phyloP scores from a whole-genome alignment of 2,329 filamentous ascomycete species.

The Talaromyces funiculosus region DNA sequence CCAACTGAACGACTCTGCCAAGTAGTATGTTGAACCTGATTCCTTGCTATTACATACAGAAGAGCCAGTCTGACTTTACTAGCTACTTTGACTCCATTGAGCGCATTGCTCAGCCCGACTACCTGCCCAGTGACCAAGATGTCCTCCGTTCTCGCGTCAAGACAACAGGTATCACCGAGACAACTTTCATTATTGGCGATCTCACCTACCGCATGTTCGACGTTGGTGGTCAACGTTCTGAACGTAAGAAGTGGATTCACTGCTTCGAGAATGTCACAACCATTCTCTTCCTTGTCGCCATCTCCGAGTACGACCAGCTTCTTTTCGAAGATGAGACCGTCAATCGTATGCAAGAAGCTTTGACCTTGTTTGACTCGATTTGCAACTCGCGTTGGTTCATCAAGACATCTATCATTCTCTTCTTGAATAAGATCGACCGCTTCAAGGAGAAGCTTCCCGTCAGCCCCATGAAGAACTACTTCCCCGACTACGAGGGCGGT shows the following conservation, averaged over 20 bases:
- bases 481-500: conserved; percentile 77
- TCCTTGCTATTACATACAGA: neutral
- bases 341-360: conserved; percentile 68
- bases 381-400: conserved; percentile 69
- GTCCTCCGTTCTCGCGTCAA: conserved; percentile 94
- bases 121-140: conserved; percentile 92
- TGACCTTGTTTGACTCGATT: conserved; percentile 66
- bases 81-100: conserved; percentile 96
- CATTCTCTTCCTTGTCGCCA: conserved; percentile 92
- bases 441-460: conserved; percentile 71
- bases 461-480: conserved; percentile 71
- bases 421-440: conserved; percentile 70
- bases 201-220: conserved; percentile 97
- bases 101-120: conserved; percentile 83
- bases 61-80: neutral
- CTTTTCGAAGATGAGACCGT: conserved; percentile 95
- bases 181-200: conserved; percentile 90
- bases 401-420: conserved; percentile 66
- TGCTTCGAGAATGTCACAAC: conserved; percentile 98
- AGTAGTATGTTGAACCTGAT: conserved; percentile 67
- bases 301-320: conserved; percentile 94
- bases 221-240: conserved; percentile 88
- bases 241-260: conserved; percentile 99
- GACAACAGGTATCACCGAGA: conserved; percentile 96
- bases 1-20: conserved; percentile 90